Base-by-base conservation (phyloP, 1,284 basidiomycete genomes). In the Cryptococcus neoformans region DNA sequence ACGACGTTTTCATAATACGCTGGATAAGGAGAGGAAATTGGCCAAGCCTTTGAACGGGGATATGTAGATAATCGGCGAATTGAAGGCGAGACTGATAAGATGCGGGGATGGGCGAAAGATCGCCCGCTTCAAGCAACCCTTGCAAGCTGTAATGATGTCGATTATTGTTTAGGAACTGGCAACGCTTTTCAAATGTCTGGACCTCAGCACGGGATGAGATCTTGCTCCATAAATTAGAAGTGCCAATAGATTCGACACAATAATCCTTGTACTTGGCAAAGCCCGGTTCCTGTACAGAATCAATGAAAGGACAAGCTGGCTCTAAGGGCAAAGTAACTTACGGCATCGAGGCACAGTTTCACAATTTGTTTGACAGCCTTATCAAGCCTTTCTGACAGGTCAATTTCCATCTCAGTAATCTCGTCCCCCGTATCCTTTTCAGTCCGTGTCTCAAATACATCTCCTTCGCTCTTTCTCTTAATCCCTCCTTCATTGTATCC, bases 11-110 rank as follows among this genome's bases (percentile, higher is more conserved):
- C n/a, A 47, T 46, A 8, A 54, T 49, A 38, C 47, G 57, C 14
- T 39, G 40, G 16, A 53, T 44, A 10, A 49, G 49, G n/a, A 55
- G 51, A 21, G 53, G 45, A 70, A 96, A 96, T 66, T 87, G 89
- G 81, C 91, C 93, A 47, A 94, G 86, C 44, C 91, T 81, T 75
- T 94, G 92, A 16, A 92, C 83, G 4, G 91, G 91, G 12, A 42
- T 14, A 35, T 47, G 17, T 21, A 47, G 46, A 28, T 21, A 47
- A 9, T 47, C 46, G 14, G 16, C 8, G 34, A 47, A 47, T 16
- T 35, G 21, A 6, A 47, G 34, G 21, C 17, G 21, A 16, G 46
- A 47, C 34, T 16, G 12, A 41, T 41, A 41, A 16, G 12, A 11
- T 3, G 16, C 40, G 3, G 40, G 12, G 16, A 12, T 16, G 3